These are phyloP conservation scores for Wolfiporia cocos DNA, from an alignment of 1,284 basidiomycete genomes.

Conservation along the genomic window DNA sequence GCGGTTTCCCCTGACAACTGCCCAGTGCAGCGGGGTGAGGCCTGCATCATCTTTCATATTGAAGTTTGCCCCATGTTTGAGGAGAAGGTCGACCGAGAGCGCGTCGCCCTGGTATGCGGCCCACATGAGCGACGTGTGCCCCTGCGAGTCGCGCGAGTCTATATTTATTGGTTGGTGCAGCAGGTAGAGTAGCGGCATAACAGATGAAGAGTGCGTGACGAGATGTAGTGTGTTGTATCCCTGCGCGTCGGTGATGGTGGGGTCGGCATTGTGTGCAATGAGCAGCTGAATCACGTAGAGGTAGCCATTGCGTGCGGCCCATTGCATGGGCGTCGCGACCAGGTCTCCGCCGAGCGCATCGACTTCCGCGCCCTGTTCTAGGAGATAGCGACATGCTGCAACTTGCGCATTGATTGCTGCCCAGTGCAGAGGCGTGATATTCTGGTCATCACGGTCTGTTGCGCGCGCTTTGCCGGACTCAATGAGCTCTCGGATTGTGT, in stretches of 20 bases:
- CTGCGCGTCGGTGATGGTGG: conserved; percentile 86
- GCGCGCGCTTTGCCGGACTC: conserved; percentile 70
- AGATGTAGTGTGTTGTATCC: conserved; percentile 97
- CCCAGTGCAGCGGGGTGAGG: conserved; percentile 94
- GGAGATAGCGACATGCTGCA: conserved; percentile 70
- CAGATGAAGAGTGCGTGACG: conserved; percentile 88
- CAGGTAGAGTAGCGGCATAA: conserved; percentile 93
- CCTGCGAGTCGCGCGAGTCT: conserved; percentile 85
- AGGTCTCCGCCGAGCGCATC: conserved; percentile 95
- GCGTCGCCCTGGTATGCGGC: conserved; percentile 98
- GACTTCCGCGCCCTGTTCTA: conserved; percentile 93
- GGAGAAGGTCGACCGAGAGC: conserved; percentile 86
- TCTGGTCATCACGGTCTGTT: conserved; percentile 82
- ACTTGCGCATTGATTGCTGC: conserved; percentile 92
- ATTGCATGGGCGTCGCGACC: conserved; percentile 94
- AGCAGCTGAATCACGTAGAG: conserved; percentile 93
- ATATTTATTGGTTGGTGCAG: conserved; percentile 88
- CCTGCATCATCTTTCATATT: conserved; percentile 77
- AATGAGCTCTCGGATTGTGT: conserved; percentile 61
- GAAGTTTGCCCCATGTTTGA: conserved; percentile 83
- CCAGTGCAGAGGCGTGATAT: conserved; percentile 96
- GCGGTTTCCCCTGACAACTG: conserved; percentile 93
- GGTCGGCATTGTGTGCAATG: conserved; percentile 86
- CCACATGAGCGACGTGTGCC: conserved; percentile 98
- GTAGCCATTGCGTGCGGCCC: conserved; percentile 96